Percentiles rank a stretch among this genome's conserved stretches.
Conservation (phyloP, 2,329 filamentous ascomycete genomes). For the Penicillium italicum region DNA sequence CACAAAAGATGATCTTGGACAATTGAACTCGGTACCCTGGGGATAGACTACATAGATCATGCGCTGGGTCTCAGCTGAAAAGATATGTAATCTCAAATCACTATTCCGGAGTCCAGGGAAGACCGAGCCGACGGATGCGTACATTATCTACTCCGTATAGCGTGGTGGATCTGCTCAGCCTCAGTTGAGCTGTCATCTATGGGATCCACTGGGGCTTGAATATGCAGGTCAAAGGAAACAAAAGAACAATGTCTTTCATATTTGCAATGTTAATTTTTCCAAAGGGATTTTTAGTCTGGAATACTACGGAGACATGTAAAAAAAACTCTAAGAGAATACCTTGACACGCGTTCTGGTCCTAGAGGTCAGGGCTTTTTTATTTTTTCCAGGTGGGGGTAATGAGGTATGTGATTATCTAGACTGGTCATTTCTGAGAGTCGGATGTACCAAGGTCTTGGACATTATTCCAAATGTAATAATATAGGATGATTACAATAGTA, state of each 20-base stretch:
- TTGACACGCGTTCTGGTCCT: background rate
- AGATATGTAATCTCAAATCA: background rate
- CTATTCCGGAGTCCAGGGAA: background rate
- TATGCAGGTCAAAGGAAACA: background rate
- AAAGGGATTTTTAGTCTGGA: no score
- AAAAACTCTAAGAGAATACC: background rate
- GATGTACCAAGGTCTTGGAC: background rate
- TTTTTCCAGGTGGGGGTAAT: background rate
- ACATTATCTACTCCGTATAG: constrained; percentile 2
- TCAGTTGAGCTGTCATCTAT: background rate
- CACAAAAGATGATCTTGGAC: background rate
- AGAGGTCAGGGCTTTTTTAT: background rate
- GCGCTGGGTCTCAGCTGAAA: constrained; percentile 2
- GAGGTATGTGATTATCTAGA: constrained; percentile 3
- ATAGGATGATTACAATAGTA: no score
- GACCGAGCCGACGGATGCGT: background rate
- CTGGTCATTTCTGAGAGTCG: constrained; percentile 2
- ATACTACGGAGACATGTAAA: background rate
- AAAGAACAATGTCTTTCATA: background rate
- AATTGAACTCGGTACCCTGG: background rate
- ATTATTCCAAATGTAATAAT: background rate
- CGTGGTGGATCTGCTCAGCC: constrained; percentile 3
- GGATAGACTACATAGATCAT: background rate
- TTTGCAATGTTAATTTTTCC: no score
- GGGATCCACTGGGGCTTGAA: constrained; percentile 9